Evolutionary conservation across 2,329 filamentous ascomycete genomes (phyloP), one percentile per base, ranked within the genome.

Genomic region (Claviceps fusiformis): DNA sequence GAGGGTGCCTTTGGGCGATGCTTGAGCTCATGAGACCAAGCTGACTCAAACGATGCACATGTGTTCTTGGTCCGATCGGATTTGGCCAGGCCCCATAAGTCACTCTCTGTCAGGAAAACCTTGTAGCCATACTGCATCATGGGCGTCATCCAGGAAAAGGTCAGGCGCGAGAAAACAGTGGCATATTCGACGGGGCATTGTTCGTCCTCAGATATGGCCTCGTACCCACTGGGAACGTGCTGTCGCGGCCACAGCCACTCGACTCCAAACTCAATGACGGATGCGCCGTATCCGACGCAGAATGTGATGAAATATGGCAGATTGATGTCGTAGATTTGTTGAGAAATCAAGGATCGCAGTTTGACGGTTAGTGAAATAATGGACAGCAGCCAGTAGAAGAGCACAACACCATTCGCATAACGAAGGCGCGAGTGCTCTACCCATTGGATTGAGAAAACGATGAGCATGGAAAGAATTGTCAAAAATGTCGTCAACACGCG

Each of bases 61-160:
- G 92, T 95, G 13, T 77, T 75, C 60, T 82, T 82, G 11, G 92
- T 95, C 39, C 86, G 86, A 66, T 97, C 92, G 57, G 79, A 75
- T 64, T 83, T 85, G 45, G 90, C 82, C 56, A 98, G 75, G 58
- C 89, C 92, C 95, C 95, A 98, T 29, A 98, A 78, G 68, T 98
- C 92, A 59, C 96, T 89, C 68, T 97, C 90, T 1, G 90, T 95
- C 58, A 98, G 76, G 68, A 83, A 98, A 57, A 91, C 82, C 65
- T 86, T 88, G 74, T 98, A 97, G 1, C 93, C 93, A 65, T 86
- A 86, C 66, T 84, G 90, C 93, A 98, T 98, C 80, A 98, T 74
- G 0, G 93, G 91, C 0, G 93, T 97, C 92, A 98, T 96, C 93
- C 93, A 98, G 54, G 87, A 85, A 69, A 98, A 98, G 0, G 92